Evolutionary conservation across 345 rosid species (phyloP).

Genomic region (Garcia nutans): DNA sequence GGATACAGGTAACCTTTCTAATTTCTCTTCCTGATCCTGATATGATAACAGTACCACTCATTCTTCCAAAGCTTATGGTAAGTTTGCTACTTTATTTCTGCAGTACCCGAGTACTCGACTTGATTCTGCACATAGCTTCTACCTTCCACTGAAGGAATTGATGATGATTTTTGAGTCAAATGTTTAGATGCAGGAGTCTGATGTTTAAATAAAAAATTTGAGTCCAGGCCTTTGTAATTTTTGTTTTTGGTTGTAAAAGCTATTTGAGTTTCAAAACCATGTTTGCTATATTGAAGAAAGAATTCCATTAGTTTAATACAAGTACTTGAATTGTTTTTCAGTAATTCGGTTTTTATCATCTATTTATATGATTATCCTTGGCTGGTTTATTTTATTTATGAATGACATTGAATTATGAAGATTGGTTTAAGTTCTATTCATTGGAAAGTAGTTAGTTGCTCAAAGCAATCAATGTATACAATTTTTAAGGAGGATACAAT

Average conservation of each 20-base stretch:
- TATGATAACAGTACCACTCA: not conserved
- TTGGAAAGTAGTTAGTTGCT: too few relatives aligned
- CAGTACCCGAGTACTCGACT: slow-evolving; percentile 78
- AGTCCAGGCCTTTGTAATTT: not conserved
- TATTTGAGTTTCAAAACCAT: not conserved
- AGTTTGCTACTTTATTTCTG: slow-evolving; percentile 11
- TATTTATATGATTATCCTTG: not conserved
- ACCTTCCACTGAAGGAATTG: not conserved
- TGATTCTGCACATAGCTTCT: slow-evolving; percentile 71
- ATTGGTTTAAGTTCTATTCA: too few relatives aligned
- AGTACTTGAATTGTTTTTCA: not conserved
- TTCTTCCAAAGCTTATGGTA: not conserved
- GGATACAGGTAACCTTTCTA: slow-evolving; percentile 66
- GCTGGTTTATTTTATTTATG: not conserved
- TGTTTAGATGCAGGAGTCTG: not conserved
- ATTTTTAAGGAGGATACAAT: too few relatives aligned
- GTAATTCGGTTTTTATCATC: too few relatives aligned
- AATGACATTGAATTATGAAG: too few relatives aligned
- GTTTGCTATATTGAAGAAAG: not conserved
- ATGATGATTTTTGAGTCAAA: not conserved
- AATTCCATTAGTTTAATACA: not conserved
- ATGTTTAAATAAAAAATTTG: not conserved
- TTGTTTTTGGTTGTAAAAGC: not conserved
- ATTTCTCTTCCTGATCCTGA: not conserved
- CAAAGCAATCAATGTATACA: too few relatives aligned